Base-by-base conservation (phyloP, 2,329 filamentous ascomycete species). In the Fusarium udum region DNA sequence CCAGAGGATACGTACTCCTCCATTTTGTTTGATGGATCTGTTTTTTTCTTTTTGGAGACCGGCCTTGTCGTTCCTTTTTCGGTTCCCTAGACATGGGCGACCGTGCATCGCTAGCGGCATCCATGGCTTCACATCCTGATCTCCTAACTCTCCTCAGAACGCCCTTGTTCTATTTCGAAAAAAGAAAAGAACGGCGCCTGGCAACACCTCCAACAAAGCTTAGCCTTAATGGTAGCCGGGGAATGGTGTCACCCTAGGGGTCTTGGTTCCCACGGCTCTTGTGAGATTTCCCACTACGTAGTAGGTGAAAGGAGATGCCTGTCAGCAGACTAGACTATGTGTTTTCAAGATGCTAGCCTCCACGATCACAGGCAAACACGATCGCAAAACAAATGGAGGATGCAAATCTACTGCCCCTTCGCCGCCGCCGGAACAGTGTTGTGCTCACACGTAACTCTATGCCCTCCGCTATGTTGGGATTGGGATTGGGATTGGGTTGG, bases 91-190 rank as follows among this genome's bases (percentile, higher is more conserved):
- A 45, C 61, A 39, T 43, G 59, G 46, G 48, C 40, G 49, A 55
- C 71, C 68, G 71, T 76, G 75, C 75, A 77, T 75, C 36, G 46
- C 65, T 76, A 76, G 74, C 63, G 72, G 56, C 48, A 55, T 68
- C 51, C 60, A 37, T 32, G 57, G 55, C 40, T 67, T 60, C 56
- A 45, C 53, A 52, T 52, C 51, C 51, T 75, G 74, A 69, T 73
- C 68, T 75, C 73, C 63, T 52, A 51, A 67, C 63, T 43, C 48
- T 22, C n/a, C 60, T 71, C 69, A 71, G 59, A 60, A 61, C 24
- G 46, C 31, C 60, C 61, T 56, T 64, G 39, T 68, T 63, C 45
- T 53, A 63, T 56, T 69, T 63, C 72, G 55, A 63, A 67, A 77
- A 74, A 71, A 68, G 57, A 55, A 73, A 69, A 26, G 40, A 63